These are phyloP conservation scores for Ascochyta clinopodiicola DNA, from an alignment of 2,329 filamentous ascomycete genomes.

Conservation along the genomic window DNA sequence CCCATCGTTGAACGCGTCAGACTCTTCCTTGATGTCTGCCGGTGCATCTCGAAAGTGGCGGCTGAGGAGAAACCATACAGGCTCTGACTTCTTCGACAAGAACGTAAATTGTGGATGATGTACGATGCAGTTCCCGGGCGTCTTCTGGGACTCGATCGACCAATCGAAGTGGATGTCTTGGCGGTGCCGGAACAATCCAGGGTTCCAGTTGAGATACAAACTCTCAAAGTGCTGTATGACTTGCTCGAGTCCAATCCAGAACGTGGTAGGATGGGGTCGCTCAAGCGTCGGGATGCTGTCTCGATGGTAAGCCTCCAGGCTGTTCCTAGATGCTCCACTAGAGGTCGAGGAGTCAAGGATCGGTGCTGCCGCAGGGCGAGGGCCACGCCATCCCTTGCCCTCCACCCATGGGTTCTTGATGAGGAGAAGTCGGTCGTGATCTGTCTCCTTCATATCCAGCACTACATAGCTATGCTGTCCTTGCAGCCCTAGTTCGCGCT, in stretches of 20 bases:
- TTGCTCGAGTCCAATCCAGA: slow-evolving; percentile 91
- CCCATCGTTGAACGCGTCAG: slow-evolving; percentile 43
- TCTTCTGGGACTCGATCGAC: slow-evolving; percentile 61
- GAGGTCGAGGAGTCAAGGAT: slow-evolving; percentile 26
- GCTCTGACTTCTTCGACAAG: slow-evolving; percentile 60
- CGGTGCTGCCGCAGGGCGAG: slow-evolving; percentile 31
- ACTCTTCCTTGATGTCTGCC: slow-evolving; percentile 44
- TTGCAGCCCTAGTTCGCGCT: slow-evolving; percentile 80
- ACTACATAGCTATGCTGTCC: slow-evolving; percentile 95
- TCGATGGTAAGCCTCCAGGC: slow-evolving; percentile 29
- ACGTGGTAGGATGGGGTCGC: slow-evolving; percentile 70
- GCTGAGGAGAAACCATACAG: slow-evolving; percentile 83
- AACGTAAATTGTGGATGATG: slow-evolving; percentile 68
- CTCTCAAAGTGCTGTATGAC: slow-evolving; percentile 93
- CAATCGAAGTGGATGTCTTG: slow-evolving; percentile 92
- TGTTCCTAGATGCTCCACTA: slow-evolving; percentile 21
- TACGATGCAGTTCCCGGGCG: slow-evolving; percentile 76
- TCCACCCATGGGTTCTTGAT: slow-evolving; percentile 97
- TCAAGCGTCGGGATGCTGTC: slow-evolving; percentile 41
- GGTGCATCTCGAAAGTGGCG: slow-evolving; percentile 76
- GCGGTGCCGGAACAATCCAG: slow-evolving; percentile 77
- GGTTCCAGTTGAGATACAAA: slow-evolving; percentile 97
- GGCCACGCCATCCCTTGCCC: slow-evolving; percentile 74
- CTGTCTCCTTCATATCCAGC: slow-evolving; percentile 73
- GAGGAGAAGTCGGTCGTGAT: slow-evolving; percentile 71